Evolutionary conservation across 345 rosid species (phyloP).

Genomic region (Rhodamnia argentea): DNA sequence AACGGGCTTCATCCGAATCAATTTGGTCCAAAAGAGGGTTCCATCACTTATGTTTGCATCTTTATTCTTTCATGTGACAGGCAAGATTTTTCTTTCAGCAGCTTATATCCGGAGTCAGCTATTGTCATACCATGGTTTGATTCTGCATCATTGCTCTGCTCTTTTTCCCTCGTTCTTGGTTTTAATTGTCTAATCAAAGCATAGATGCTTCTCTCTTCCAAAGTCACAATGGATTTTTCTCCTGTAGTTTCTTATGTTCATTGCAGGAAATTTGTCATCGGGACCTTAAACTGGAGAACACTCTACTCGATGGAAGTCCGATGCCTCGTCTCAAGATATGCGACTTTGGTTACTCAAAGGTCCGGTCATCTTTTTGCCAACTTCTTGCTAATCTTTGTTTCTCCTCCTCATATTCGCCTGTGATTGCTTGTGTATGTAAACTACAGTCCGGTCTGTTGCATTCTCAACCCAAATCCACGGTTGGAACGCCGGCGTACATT

Average conservation of each 20-base stretch:
- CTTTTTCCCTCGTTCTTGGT: background rate
- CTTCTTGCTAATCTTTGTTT: background rate
- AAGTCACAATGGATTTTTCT: background rate
- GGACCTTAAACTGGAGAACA: conserved; percentile 15
- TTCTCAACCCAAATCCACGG: conserved; percentile 67
- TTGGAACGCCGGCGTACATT: conserved; percentile 70
- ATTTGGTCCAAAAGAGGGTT: background rate
- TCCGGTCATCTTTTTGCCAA: background rate
- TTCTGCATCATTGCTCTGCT: background rate
- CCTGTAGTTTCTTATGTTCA: background rate
- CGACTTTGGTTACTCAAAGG: conserved; percentile 20
- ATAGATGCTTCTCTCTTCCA: background rate
- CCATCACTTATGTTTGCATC: background rate
- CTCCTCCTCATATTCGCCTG: background rate
- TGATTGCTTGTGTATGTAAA: background rate
- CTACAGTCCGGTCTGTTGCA: conserved; percentile 56
- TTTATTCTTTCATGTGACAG: background rate
- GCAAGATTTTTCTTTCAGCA: conserved; percentile 18
- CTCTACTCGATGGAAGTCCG: conserved; percentile 11
- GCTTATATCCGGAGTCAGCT: conserved; percentile 12
- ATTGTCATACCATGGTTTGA: conserved; percentile 13
- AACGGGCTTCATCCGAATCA: background rate
- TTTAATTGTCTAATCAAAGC: background rate
- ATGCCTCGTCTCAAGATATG: conserved; percentile 15
- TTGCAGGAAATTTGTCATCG: conserved; percentile 13